phyloP scores from a whole-genome alignment of 1,284 basidiomycete genomes.

The Fistulina hepatica region DNA sequence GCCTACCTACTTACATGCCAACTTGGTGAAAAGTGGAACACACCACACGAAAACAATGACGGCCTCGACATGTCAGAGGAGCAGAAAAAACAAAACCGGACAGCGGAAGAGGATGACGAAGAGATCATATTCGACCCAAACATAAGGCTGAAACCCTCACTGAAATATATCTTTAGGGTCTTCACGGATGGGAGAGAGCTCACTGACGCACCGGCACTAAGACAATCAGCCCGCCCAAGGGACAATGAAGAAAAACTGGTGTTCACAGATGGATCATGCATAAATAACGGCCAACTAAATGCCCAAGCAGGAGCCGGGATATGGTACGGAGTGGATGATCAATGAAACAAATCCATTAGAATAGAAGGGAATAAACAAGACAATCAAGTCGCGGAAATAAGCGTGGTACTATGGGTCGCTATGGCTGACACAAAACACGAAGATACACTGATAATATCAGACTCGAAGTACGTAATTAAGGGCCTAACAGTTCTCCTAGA shows the following conservation, averaged over 20 bases:
- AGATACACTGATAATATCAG: constrained; percentile 12
- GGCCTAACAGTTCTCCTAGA: constrained; percentile 7
- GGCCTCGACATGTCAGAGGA: no score
- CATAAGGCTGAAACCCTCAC: background rate
- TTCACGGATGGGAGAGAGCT: constrained; percentile 14
- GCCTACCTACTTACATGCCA: background rate
- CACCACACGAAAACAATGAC: background rate
- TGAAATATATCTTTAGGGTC: constrained; percentile 13
- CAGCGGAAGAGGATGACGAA: constrained; percentile 1
- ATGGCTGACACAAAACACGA: constrained; percentile 1
- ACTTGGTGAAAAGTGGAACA: constrained; percentile 7
- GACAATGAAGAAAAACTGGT: no score
- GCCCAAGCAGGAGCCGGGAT: constrained; percentile 12
- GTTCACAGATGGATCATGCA: constrained; percentile 18
- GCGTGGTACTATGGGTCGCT: constrained; percentile 11
- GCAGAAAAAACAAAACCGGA: constrained; percentile 4
- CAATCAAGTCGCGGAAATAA: constrained; percentile 6
- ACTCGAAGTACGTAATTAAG: constrained; percentile 14
- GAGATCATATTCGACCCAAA: constrained; percentile 8
- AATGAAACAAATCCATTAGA: constrained; percentile 10
- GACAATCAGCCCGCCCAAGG: no score
- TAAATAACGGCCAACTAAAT: constrained; percentile 9
- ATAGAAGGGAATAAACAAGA: constrained; percentile 18
- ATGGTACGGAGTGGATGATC: constrained; percentile 11
- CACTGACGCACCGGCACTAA: no score